Base-by-base conservation (phyloP, 2,329 filamentous ascomycete genomes). In the Fusarium veterinarium region DNA sequence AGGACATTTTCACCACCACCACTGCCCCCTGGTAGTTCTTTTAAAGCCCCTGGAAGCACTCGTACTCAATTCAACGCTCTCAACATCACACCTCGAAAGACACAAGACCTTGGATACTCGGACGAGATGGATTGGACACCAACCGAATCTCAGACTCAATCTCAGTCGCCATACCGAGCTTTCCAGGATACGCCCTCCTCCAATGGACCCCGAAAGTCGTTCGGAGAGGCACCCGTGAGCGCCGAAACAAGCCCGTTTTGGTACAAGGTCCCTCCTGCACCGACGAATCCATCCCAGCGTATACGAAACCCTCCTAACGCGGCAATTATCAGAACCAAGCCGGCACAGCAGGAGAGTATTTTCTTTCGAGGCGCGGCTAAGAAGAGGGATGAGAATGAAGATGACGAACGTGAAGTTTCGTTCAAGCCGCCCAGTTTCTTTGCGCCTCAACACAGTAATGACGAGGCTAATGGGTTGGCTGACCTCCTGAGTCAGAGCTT, bases 51-150 rank as follows among this genome's bases (percentile, higher is more conserved):
- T 11, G 66, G 53, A 20, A 75, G 66, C 12, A 38, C 76, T 8
- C 57, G 35, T 8, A 17, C 31, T 6, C 63, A 46, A 16, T 65
- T 78, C 45, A 73, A 62, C 35, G 69, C n/a, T 28, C 66, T 73
- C 11, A 64, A 60, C 42, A 62, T 79, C 17, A 69, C 75, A 3
- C 60, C 69, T 12, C 65, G 71, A 35, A 70, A 44, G 33, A 42
- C 65, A 5, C 70, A 72, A 40, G 68, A 77, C 28, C 58, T 77
- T 3, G 81, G 83, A 13, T 83, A 86, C 63, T 83, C 83, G 2
- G 88, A 92, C 42, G 87, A 88, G 61, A 95, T 95, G 93, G 93
- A 95, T 76, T 94, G 92, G 90, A 88, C 90, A 5, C 91, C 91
- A 1, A 90, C 89, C 1, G 83, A 84, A 61, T 86, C 86, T n/a